Conservation (phyloP, 2,329 filamentous ascomycete species). For the Paracorniculantispora psalliotae region DNA sequence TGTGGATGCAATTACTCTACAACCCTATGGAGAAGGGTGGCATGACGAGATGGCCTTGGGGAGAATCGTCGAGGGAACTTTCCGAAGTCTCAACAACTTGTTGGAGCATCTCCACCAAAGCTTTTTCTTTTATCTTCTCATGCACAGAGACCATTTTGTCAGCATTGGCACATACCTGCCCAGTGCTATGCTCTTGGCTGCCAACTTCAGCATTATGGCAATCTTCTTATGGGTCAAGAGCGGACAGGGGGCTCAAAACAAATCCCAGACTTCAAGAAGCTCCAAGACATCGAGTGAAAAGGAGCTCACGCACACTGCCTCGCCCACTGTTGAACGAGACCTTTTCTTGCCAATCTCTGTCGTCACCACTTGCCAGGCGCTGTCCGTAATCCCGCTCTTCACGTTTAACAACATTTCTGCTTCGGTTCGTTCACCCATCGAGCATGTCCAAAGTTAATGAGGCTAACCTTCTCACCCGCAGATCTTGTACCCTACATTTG, state of each 20-base stretch:
- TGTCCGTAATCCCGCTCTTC: conserved; percentile 76
- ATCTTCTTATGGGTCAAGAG: conserved; percentile 92
- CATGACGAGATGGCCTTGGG: conserved; percentile 97
- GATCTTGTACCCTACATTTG: conserved; percentile 57
- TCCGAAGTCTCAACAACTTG: conserved; percentile 91
- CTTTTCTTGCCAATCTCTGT: conserved; percentile 69
- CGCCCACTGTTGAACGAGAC: conserved; percentile 51
- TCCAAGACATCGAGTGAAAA: conserved; percentile 6
- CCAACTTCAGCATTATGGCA: conserved; percentile 92
- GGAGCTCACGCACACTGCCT: neutral
- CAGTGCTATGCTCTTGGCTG: conserved; percentile 93
- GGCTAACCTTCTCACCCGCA: conserved; percentile 25
- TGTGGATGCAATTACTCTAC: conserved; percentile 89
- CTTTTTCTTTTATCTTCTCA: conserved; percentile 97
- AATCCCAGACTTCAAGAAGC: conserved; percentile 10
- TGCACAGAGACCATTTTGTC: conserved; percentile 88
- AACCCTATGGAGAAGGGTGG: conserved; percentile 86
- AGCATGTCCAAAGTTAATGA: neutral
- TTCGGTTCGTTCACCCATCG: conserved; percentile 46
- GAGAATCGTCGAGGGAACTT: conserved; percentile 81
- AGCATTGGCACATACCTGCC: conserved; percentile 97
- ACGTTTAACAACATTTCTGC: conserved; percentile 73
- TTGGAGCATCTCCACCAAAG: conserved; percentile 96
- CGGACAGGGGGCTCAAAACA: conserved; percentile 42
- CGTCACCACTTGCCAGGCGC: conserved; percentile 66